Evolutionary conservation across 2,329 filamentous ascomycete genomes (phyloP).

Genomic region (Botrytis aclada): DNA sequence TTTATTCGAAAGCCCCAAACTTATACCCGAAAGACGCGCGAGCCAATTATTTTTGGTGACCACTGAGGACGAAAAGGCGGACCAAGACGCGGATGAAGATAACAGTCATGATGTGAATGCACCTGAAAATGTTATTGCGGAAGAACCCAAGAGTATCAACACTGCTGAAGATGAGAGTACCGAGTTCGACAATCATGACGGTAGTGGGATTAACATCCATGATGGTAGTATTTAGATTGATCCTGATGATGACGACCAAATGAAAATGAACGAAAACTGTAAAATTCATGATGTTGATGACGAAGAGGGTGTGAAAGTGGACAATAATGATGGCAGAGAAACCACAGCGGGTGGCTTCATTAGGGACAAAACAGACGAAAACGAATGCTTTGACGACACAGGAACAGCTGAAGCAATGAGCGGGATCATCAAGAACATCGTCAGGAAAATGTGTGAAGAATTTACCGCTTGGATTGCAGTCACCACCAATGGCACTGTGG

Average conservation of each 20-base stretch:
- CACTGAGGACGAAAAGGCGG: neutral
- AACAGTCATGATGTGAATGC: neutral
- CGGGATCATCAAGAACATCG: neutral
- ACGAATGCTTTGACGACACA: too few relatives aligned
- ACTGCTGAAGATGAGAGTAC: neutral
- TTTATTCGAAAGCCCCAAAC: neutral
- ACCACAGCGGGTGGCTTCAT: too few relatives aligned
- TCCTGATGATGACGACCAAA: neutral
- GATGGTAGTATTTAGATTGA: neutral
- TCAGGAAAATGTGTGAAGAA: too few relatives aligned
- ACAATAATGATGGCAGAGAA: neutral
- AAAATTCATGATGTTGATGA: neutral
- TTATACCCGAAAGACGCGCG: neutral
- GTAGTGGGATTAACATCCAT: too few relatives aligned
- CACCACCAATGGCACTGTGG: neutral
- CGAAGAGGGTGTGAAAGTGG: neutral
- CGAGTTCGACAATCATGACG: neutral
- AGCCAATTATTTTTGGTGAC: neutral
- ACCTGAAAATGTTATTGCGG: too few relatives aligned
- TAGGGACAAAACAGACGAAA: too few relatives aligned
- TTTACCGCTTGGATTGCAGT: neutral
- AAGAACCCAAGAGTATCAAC: neutral
- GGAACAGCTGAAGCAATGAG: neutral
- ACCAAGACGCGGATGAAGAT: neutral
- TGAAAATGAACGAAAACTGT: too few relatives aligned